phyloP scores from a whole-genome alignment of 306 rosid genomes.

The Vicia faba region DNA sequence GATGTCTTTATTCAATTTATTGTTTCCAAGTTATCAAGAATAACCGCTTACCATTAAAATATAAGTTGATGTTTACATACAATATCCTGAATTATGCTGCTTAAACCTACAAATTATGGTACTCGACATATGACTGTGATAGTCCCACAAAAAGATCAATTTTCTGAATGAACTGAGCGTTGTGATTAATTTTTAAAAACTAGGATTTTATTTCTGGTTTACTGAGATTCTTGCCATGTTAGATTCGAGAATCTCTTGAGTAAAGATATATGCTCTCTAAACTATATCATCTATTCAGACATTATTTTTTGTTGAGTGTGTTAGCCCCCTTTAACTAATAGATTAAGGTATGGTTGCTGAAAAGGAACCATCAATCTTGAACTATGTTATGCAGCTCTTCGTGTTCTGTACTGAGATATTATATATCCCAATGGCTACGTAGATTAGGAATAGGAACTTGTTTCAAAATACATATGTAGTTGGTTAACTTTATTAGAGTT shows the following conservation, averaged over 20 bases:
- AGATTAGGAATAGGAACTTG: not conserved
- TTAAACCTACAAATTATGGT: not conserved
- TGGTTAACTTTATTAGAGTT: not conserved
- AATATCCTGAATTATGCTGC: not conserved
- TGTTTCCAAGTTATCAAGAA: not conserved
- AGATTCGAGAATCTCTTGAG: not conserved
- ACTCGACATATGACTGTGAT: constrained; percentile 7
- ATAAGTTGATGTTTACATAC: not conserved
- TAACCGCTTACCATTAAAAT: not conserved
- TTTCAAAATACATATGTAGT: not conserved
- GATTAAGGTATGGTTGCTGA: not conserved
- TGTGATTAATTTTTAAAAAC: not conserved
- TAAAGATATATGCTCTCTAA: not conserved
- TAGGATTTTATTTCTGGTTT: not conserved
- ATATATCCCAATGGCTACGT: constrained; percentile 6
- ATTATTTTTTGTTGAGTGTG: not conserved
- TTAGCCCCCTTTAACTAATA: not conserved
- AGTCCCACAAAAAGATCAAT: constrained; percentile 9
- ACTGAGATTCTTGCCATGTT: not conserved
- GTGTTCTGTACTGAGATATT: not conserved
- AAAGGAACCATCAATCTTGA: constrained; percentile 13
- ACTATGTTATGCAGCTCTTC: not conserved
- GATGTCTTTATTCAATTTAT: constrained; percentile 5
- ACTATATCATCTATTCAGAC: not conserved
- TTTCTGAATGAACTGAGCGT: not conserved